Percentiles rank a stretch among this genome's conserved stretches.
phyloP scores from a whole-genome alignment of 1,139 yeast species.

The Candida frijolesensis region DNA sequence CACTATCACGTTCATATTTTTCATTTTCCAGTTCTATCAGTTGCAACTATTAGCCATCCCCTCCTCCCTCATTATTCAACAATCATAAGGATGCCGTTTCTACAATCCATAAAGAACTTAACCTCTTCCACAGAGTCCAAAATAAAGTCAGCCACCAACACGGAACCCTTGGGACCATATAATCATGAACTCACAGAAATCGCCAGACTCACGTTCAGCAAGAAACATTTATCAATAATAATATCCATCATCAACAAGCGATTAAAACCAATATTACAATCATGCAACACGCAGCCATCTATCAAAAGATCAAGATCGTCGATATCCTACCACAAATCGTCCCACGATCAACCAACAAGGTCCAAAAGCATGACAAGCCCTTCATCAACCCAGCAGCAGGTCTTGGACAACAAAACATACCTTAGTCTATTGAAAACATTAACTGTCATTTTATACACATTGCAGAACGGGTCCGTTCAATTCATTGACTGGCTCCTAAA shows the following conservation, averaged over 20 bases:
- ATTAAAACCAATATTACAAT: constrained; percentile 11
- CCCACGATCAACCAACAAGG: constrained; percentile 6
- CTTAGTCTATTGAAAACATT: constrained; percentile 32
- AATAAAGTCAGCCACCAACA: constrained; percentile 32
- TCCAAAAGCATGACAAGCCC: constrained; percentile 8
- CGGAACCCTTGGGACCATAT: constrained; percentile 43
- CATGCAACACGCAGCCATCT: not conserved
- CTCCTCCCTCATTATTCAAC: not conserved
- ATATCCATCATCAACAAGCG: constrained; percentile 19
- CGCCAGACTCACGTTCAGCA: constrained; percentile 29
- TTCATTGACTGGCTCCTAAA: constrained; percentile 34
- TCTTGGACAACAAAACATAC: constrained; percentile 9
- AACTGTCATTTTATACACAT: constrained; percentile 36
- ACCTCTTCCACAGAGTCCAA: constrained; percentile 20
- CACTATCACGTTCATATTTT: not conserved
- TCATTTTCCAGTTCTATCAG: not conserved
- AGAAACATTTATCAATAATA: constrained; percentile 20
- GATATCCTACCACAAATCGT: not conserved
- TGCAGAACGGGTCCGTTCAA: constrained; percentile 41
- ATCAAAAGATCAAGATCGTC: constrained; percentile 9
- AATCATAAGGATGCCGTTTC: constrained; percentile 5
- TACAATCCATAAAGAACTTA: constrained; percentile 16
- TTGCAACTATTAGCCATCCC: not conserved
- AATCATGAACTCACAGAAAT: constrained; percentile 39
- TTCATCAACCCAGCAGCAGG: not conserved